Evolutionary conservation across 1,139 yeast species (phyloP), one percentile per base, ranked within the genome.

Genomic region (Ogataea hybrid): DNA sequence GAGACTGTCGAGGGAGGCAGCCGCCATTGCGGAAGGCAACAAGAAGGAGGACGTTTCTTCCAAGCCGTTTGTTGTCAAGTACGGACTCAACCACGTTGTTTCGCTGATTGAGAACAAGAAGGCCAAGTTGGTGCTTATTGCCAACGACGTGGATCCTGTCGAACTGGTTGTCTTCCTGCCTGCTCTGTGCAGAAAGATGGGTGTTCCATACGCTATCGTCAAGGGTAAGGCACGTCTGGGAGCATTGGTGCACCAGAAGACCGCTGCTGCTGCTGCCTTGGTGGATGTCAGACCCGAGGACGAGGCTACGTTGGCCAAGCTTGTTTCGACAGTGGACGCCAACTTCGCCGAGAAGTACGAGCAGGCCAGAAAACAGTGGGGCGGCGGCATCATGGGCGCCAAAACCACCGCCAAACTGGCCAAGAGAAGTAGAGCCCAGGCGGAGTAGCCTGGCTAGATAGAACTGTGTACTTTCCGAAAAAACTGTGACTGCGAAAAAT

Each of bases 141-240:
- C 97, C 69, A 84, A 90, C 77, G 97, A 90, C 63, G 97, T 90
- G 65, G 97, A 90, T 79, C 97, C 97, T 69, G 86, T 90, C 67
- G 97, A 90, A 76, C 79, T 90, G 69, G 97, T 90, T 61, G 77
- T 90, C 59, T 90, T 86, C 83, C 78, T 90, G 61, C 97, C 97
- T 68, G 97, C 97, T 71, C 82, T 90, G 66, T 90, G 97, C 80
- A 86, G 92, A 78, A 90, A 90, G 84, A 82, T 90, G 94, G 97
- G 97, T 74, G 88, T 90, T 59, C 97, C 97, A 69, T 90, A 89
- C 77, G 97, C 97, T 59, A 85, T 90, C 68, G 87, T 90, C 64
- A 90, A 90, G 81, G 97, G 97, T 71, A 90, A 89, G 84, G 96
- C 97, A 57, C 87, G 97, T 81, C 84, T 90, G 66, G 97, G 97